A percentile compares a stretch with the other conserved stretches of the same genome.
Conservation (phyloP, 345 rosid genomes). For the Gossypium herbaceum region DNA sequence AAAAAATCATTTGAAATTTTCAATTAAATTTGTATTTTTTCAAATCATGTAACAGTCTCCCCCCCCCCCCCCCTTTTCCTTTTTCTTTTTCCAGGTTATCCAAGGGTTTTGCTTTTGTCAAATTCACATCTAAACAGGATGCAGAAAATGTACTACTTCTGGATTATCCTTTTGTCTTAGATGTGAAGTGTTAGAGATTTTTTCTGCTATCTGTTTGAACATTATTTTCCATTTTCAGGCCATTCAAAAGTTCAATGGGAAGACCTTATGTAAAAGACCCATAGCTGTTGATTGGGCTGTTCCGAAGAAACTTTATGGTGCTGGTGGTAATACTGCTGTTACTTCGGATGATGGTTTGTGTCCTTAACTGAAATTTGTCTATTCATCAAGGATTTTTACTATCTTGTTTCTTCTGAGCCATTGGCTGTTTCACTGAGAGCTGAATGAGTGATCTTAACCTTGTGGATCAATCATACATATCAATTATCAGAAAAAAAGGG, state of each 20-base stretch:
- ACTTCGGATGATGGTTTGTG: conserved; percentile 52
- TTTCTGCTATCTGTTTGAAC: background rate
- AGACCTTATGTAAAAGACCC: conserved; percentile 65
- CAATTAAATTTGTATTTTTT: background rate
- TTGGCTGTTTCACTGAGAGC: background rate
- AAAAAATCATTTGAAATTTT: background rate
- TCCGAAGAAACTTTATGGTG: conserved; percentile 71
- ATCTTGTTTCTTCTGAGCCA: background rate
- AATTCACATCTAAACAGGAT: conserved; percentile 81
- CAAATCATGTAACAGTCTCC: background rate
- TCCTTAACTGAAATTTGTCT: conserved; percentile 13
- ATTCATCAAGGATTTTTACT: background rate
- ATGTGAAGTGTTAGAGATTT: conserved; percentile 1
- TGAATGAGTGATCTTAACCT: background rate
- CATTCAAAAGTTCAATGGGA: conserved; percentile 81
- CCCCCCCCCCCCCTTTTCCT: background rate
- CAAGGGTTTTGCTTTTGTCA: conserved; percentile 93
- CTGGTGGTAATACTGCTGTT: conserved; percentile 36
- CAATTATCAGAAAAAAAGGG: background rate
- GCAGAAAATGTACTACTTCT: conserved; percentile 68
- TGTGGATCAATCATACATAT: background rate
- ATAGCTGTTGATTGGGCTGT: conserved; percentile 98
- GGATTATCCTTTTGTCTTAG: conserved; percentile 8
- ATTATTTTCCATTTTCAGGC: conserved; percentile 49
- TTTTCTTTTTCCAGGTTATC: conserved; percentile 56